Evolutionary conservation across 331 rosid species (phyloP).

Genomic region (Rosa hybrid): DNA sequence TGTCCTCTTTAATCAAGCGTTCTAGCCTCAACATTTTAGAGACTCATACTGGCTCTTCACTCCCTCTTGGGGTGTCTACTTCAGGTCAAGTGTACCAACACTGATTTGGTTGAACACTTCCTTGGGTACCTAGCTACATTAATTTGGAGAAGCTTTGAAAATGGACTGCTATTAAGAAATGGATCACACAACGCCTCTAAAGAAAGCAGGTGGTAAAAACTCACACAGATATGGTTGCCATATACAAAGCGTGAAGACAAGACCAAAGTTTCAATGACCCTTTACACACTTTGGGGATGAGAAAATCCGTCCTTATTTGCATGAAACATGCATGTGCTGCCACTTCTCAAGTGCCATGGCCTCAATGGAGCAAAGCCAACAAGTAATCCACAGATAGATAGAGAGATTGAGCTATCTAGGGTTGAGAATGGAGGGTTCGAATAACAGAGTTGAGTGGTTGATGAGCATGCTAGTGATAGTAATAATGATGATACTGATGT

Average conservation of each 20-base stretch:
- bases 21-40: too few species aligned
- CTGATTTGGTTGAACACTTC: too few species aligned
- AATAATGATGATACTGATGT: not conserved
- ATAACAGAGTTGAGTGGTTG: constrained; percentile 9
- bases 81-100: too few species aligned
- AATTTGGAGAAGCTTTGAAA: too few species aligned
- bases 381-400: not conserved
- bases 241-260: not conserved
- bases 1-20: too few species aligned
- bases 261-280: not conserved
- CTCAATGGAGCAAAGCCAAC: not conserved
- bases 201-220: not conserved
- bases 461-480: constrained; percentile 6
- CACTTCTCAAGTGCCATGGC: not conserved
- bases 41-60: too few species aligned
- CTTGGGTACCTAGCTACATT: too few species aligned
- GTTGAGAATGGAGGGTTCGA: constrained; percentile 28
- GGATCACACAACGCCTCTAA: not conserved
- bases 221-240: not conserved
- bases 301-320: not conserved
- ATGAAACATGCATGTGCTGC: constrained; percentile 16
- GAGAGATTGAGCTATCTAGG: not conserved
- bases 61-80: too few species aligned
- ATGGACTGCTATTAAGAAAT: too few species aligned
- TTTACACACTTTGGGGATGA: not conserved